Conservation (phyloP, 2,329 filamentous ascomycete genomes). For the Xylariaceae sp. region DNA sequence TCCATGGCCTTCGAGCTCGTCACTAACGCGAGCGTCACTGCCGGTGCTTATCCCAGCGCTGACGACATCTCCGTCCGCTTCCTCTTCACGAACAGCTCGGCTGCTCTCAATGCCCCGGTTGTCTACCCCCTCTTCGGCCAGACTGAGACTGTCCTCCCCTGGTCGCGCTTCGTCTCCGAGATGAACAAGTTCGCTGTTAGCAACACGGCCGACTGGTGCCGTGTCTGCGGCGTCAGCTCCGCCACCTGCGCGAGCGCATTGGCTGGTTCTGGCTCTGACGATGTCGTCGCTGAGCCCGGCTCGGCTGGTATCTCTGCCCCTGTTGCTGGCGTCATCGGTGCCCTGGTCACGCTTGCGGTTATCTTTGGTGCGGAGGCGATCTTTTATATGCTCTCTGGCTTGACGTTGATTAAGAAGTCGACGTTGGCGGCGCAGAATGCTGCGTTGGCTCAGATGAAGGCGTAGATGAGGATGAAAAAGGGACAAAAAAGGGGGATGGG, state of each 20-base stretch:
- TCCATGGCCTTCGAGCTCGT: slow-evolving; percentile 74
- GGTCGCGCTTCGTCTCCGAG: slow-evolving; percentile 59
- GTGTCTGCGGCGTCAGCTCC: slow-evolving; percentile 65
- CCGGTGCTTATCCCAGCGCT: slow-evolving; percentile 42
- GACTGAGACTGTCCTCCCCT: slow-evolving; percentile 52
- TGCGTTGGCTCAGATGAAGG: slow-evolving; percentile 17
- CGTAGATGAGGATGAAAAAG: slow-evolving; percentile 6
- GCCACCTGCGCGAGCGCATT: slow-evolving; percentile 54
- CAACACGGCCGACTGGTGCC: slow-evolving; percentile 66
- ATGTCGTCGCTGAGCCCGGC: slow-evolving; percentile 20
- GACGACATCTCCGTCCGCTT: slow-evolving; percentile 55
- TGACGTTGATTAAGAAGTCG: slow-evolving; percentile 47
- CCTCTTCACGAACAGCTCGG: slow-evolving; percentile 56
- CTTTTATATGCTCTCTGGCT: slow-evolving; percentile 39
- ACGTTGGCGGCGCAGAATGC: slow-evolving; percentile 23
- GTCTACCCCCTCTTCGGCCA: slow-evolving; percentile 58
- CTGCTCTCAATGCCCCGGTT: slow-evolving; percentile 45
- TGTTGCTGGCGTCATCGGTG: slow-evolving; percentile 79
- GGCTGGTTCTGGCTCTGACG: slow-evolving; percentile 24
- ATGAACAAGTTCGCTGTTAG: slow-evolving; percentile 64
- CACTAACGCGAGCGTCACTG: slow-evolving; percentile 44
- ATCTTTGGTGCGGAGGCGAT: slow-evolving; percentile 43
- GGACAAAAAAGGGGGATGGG: not conserved
- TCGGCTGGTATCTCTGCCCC: slow-evolving; percentile 54
- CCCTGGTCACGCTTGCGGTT: slow-evolving; percentile 55